Evolutionary conservation across 2,329 filamentous ascomycete species (phyloP).

Genomic region (Westerdykella ornata): DNA sequence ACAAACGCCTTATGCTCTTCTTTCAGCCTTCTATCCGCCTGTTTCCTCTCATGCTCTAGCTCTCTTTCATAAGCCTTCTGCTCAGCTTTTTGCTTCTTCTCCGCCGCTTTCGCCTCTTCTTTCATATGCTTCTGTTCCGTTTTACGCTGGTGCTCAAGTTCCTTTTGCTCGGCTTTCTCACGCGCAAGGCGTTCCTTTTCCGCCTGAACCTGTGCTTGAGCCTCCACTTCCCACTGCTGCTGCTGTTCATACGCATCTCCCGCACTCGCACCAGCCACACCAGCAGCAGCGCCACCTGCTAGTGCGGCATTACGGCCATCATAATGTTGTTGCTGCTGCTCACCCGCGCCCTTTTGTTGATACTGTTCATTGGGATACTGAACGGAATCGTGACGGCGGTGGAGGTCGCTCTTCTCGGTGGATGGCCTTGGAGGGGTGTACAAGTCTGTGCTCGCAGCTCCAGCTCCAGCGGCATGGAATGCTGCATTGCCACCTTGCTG

Average conservation of each 20-base stretch:
- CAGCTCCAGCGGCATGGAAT: slow-evolving; percentile 12
- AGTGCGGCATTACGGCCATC: slow-evolving; percentile 23
- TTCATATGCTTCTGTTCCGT: slow-evolving; percentile 29
- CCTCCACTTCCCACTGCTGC: slow-evolving; percentile 9
- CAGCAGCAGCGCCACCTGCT: slow-evolving; percentile 16
- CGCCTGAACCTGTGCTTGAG: background rate
- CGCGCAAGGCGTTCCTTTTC: slow-evolving; percentile 13
- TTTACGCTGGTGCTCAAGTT: slow-evolving; percentile 17
- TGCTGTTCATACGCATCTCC: slow-evolving; percentile 11
- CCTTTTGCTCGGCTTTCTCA: slow-evolving; percentile 12
- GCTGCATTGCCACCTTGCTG: slow-evolving; percentile 22
- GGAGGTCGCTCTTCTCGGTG: slow-evolving; percentile 1
- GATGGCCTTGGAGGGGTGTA: slow-evolving; percentile 1
- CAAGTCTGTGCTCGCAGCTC: slow-evolving; percentile 7
- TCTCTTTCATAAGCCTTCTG: slow-evolving; percentile 22
- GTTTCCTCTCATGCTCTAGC: slow-evolving; percentile 15
- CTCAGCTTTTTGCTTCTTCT: slow-evolving; percentile 24
- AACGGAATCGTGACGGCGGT: slow-evolving; percentile 17
- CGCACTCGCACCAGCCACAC: slow-evolving; percentile 15
- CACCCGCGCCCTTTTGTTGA: background rate
- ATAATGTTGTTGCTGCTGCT: slow-evolving; percentile 13
- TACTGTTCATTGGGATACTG: slow-evolving; percentile 8
- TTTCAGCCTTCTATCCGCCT: slow-evolving; percentile 10
- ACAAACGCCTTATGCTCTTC: no score
- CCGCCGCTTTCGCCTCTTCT: slow-evolving; percentile 20